Conservation (phyloP, 139 green algal genomes). For the Gonium pectorale region DNA sequence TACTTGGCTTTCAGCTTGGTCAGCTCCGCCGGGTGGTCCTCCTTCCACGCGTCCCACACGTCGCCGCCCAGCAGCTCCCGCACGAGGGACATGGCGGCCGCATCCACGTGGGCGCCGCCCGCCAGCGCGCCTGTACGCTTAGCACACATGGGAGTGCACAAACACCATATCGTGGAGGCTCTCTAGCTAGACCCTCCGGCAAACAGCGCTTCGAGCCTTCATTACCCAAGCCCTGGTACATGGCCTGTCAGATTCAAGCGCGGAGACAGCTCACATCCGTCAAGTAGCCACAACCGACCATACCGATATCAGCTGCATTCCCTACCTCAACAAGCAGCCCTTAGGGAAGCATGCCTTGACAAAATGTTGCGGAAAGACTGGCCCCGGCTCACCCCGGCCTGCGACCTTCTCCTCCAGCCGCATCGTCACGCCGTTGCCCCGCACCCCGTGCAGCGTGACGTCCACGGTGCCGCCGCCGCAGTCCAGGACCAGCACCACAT, state of each 20-base stretch:
- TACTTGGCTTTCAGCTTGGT: not conserved
- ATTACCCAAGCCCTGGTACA: too few species aligned
- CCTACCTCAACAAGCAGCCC: too few species aligned
- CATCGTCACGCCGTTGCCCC: not conserved
- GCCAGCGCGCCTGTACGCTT: slow-evolving; percentile 17
- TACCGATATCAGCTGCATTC: too few species aligned
- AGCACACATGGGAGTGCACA: too few species aligned
- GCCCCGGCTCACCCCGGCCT: slow-evolving; percentile 12
- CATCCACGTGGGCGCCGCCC: slow-evolving; percentile 19
- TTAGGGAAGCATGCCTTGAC: too few species aligned
- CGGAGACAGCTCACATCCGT: too few species aligned
- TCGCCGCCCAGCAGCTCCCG: not conserved
- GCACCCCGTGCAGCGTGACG: slow-evolving; percentile 18
- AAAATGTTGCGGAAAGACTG: too few species aligned
- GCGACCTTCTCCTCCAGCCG: slow-evolving; percentile 23
- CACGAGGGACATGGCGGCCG: not conserved
- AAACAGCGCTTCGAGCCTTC: too few species aligned
- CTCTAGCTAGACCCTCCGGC: too few species aligned
- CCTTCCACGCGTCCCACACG: slow-evolving; percentile 16
- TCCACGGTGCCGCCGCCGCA: slow-evolving; percentile 41
- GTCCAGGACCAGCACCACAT: slow-evolving; percentile 46
- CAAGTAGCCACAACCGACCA: too few species aligned
- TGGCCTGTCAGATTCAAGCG: too few species aligned
- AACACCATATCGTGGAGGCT: too few species aligned
- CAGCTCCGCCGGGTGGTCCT: not conserved